These are phyloP conservation scores for Kwoniella sp. DNA, from an alignment of 768 basidiomycete genomes.

Conservation along the genomic window DNA sequence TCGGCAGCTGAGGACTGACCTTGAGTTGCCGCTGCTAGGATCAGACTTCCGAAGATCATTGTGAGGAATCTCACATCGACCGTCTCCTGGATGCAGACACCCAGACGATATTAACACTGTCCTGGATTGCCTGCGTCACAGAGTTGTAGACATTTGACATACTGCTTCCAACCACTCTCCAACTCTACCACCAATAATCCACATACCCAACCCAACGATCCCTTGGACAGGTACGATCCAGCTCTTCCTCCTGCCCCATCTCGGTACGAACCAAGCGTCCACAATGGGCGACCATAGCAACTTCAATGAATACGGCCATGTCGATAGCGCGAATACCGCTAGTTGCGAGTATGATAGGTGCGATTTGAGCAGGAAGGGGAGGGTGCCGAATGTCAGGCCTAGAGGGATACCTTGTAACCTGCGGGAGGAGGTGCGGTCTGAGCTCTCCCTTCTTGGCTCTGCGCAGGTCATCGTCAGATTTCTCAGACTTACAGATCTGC, in stretches of 20 bases:
- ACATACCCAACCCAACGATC: slow-evolving; percentile 74
- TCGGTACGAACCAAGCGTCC: slow-evolving; percentile 78
- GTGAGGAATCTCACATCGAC: slow-evolving; percentile 79
- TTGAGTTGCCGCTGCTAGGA: slow-evolving; percentile 96
- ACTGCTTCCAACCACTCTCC: slow-evolving; percentile 79
- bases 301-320: slow-evolving; percentile 83
- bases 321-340: slow-evolving; percentile 86
- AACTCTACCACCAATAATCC: slow-evolving; percentile 63
- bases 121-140: no score
- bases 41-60: slow-evolving; percentile 79
- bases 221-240: slow-evolving; percentile 99
- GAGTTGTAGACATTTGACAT: slow-evolving; percentile 45
- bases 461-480: no score
- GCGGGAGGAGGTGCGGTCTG: background rate
- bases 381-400: slow-evolving; percentile 90
- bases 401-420: slow-evolving; percentile 86
- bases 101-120: background rate
- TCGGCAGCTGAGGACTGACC: slow-evolving; percentile 60
- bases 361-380: slow-evolving; percentile 93
- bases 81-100: slow-evolving; percentile 65
- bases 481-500: slow-evolving; percentile 26
- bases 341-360: slow-evolving; percentile 96
- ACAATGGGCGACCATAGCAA: slow-evolving; percentile 96
- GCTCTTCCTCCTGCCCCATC: slow-evolving; percentile 84
- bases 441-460: no score